Percentiles rank a stretch among this genome's conserved stretches.
Conservation (phyloP, 257 asterid species). For the Parsonsia alboflavescens region DNA sequence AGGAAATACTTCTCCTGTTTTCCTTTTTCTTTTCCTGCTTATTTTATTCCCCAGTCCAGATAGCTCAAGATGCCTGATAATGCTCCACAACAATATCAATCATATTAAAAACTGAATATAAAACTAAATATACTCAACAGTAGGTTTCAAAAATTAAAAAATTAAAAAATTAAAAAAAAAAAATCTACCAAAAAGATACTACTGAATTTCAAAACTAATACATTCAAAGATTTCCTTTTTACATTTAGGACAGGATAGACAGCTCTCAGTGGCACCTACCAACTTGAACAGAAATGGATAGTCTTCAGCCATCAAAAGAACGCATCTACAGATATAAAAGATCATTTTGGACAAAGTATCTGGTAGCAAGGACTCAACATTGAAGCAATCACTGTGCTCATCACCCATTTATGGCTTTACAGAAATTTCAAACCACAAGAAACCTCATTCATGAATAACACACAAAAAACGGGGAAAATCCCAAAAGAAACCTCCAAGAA, state of each 20-base stretch:
- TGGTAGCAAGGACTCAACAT: neutral
- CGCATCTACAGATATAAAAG: neutral
- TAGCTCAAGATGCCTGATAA: neutral
- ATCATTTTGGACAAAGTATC: neutral
- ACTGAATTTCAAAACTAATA: neutral
- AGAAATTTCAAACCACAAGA: neutral
- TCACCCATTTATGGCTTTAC: neutral
- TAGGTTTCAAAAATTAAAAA: neutral
- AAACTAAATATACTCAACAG: neutral
- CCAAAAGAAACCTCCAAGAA: constrained; percentile 12
- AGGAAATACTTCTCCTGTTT: neutral
- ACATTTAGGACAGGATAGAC: neutral
- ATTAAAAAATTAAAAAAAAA: no score
- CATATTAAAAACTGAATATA: neutral
- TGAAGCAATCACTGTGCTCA: neutral
- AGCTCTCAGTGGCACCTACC: neutral
- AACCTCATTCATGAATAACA: neutral
- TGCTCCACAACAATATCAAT: neutral
- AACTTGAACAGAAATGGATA: neutral
- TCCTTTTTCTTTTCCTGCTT: neutral
- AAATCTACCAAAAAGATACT: neutral
- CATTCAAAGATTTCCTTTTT: neutral
- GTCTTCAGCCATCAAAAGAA: neutral
- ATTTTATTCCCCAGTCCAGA: neutral
- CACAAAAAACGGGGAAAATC: neutral